Evolutionary conservation across 2,329 filamentous ascomycete genomes (phyloP).

Genomic region (Monilinia vaccinii-corymbosi): DNA sequence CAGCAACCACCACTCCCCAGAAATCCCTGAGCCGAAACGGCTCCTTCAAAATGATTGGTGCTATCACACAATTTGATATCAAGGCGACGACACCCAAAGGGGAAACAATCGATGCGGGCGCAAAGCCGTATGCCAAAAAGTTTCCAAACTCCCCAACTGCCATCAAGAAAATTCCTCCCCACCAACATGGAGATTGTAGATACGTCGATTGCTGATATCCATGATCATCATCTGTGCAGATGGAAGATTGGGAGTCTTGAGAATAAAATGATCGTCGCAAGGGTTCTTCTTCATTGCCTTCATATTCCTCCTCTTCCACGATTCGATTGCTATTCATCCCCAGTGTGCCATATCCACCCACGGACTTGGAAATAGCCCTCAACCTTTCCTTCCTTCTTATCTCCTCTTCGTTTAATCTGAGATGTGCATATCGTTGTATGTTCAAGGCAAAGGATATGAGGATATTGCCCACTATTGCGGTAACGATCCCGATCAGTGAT

Average conservation of each 20-base stretch:
- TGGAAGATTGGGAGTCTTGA: slow-evolving; percentile 32
- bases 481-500: slow-evolving; percentile 87
- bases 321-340: slow-evolving; percentile 27
- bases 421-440: slow-evolving; percentile 92
- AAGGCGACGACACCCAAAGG: slow-evolving; percentile 94
- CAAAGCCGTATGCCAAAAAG: slow-evolving; percentile 95
- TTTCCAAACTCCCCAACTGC: slow-evolving; percentile 89
- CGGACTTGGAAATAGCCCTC: slow-evolving; percentile 36
- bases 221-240: slow-evolving; percentile 31
- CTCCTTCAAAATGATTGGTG: slow-evolving; percentile 89
- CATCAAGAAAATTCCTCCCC: slow-evolving; percentile 88
- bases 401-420: slow-evolving; percentile 66
- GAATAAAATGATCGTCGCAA: slow-evolving; percentile 44
- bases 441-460: slow-evolving; percentile 94
- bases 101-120: slow-evolving; percentile 93
- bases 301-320: slow-evolving; percentile 11
- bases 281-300: slow-evolving; percentile 41
- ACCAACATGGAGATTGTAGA: slow-evolving; percentile 90
- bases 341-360: slow-evolving; percentile 36
- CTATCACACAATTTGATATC: slow-evolving; percentile 94
- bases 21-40: slow-evolving; percentile 76
- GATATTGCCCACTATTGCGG: slow-evolving; percentile 85
- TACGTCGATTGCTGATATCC: slow-evolving; percentile 51
- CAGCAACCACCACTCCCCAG: slow-evolving; percentile 78
- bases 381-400: slow-evolving; percentile 47